phyloP scores from a whole-genome alignment of 495 filamentous ascomycete species.

The Letharia columbiana region DNA sequence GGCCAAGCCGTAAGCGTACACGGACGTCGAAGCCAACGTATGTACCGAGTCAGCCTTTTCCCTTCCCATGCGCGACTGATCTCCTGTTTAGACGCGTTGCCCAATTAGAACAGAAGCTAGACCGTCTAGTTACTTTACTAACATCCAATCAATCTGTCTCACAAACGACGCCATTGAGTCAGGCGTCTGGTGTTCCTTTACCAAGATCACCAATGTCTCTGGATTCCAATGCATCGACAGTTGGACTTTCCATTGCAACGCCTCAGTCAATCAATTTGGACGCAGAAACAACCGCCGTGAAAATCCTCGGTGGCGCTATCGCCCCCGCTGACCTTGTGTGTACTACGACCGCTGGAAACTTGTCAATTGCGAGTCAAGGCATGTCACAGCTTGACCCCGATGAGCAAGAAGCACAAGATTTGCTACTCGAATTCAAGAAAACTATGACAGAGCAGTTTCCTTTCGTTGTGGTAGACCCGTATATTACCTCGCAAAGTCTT shows the following conservation, averaged over 20 bases:
- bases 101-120: conserved; percentile 2
- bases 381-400: background rate
- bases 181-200: background rate
- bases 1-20: background rate
- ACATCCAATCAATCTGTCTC: background rate
- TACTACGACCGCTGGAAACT: background rate
- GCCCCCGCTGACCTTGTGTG: background rate
- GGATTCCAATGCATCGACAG: background rate
- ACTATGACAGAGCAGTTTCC: background rate
- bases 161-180: background rate
- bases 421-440: background rate
- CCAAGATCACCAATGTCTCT: background rate
- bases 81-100: background rate
- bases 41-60: background rate
- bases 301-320: background rate
- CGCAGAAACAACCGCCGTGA: background rate
- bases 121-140: background rate
- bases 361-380: background rate
- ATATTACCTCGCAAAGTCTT: background rate
- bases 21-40: conserved; percentile 1
- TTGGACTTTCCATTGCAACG: background rate
- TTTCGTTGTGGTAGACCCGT: background rate
- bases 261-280: background rate
- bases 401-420: background rate
- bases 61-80: background rate